These are phyloP conservation scores for Moringa oleifera DNA, from an alignment of 345 rosid genomes.

Conservation along the genomic window DNA sequence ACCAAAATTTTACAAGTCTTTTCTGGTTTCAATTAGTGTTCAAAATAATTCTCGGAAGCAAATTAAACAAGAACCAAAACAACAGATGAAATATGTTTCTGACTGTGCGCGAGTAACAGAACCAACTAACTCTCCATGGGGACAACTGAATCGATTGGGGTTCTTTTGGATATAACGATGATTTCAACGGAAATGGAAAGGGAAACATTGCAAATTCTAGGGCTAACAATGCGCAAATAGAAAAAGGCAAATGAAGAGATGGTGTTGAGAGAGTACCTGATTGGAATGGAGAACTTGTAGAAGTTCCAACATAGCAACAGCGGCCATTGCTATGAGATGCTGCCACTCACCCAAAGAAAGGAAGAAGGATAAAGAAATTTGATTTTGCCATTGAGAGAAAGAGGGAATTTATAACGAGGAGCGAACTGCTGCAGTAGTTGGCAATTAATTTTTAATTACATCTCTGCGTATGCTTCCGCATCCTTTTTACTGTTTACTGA, in stretches of 20 bases:
- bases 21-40: neutral
- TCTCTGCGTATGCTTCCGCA: too few species aligned
- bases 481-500: too few species aligned
- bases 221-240: neutral
- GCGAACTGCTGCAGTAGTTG: too few species aligned
- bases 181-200: neutral
- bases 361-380: neutral
- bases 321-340: slow-evolving; percentile 25
- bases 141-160: neutral
- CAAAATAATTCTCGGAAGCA: neutral
- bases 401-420: too few species aligned
- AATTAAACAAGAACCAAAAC: neutral
- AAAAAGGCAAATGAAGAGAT: neutral
- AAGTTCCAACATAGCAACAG: slow-evolving; percentile 28
- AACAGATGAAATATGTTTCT: neutral
- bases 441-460: too few species aligned
- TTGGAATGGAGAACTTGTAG: slow-evolving; percentile 26
- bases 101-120: neutral
- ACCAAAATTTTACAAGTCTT: neutral
- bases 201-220: neutral
- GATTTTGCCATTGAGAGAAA: too few species aligned
- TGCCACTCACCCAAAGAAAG: neutral
- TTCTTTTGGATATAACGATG: neutral
- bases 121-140: neutral
- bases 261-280: slow-evolving; percentile 23